These are phyloP conservation scores for Dioscorea cayenensis DNA, from an alignment of 116 monocot species.

Conservation along the genomic window DNA sequence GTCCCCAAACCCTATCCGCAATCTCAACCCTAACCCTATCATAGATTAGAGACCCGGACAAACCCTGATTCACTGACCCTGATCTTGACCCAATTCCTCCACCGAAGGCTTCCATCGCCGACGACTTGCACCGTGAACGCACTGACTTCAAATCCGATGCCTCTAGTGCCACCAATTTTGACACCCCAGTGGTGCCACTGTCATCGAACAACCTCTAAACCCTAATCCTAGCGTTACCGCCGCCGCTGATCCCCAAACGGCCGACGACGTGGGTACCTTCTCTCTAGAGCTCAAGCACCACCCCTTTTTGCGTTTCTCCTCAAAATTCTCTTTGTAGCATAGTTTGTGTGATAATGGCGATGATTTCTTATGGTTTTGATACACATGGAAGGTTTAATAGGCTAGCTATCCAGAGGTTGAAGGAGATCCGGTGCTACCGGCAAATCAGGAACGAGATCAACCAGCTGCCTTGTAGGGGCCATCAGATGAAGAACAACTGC, in stretches of 20 bases:
- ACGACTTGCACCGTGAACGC: background rate
- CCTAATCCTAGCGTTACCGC: background rate
- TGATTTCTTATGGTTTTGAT: constrained; percentile 1
- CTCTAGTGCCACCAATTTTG: background rate
- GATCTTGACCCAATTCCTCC: background rate
- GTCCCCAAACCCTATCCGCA: background rate
- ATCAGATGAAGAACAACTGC: constrained; percentile 69
- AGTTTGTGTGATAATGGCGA: background rate
- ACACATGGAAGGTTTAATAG: constrained; percentile 55
- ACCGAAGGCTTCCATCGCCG: background rate
- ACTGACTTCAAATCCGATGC: constrained; percentile 4
- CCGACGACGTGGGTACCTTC: background rate
- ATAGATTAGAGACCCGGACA: background rate
- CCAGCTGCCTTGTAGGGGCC: constrained; percentile 56
- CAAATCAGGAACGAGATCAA: constrained; percentile 56
- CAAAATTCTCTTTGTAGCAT: background rate
- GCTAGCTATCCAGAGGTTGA: constrained; percentile 55
- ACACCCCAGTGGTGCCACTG: background rate
- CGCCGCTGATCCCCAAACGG: background rate
- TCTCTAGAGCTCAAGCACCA: background rate
- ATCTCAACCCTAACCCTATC: too few species aligned
- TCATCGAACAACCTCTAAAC: background rate
- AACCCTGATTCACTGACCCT: background rate
- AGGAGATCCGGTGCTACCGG: constrained; percentile 64
- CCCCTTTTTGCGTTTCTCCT: background rate